Percentiles rank a stretch among this genome's conserved stretches.
These are phyloP conservation scores for Colletotrichum tropicicola DNA, from an alignment of 2,329 filamentous ascomycete genomes.

Conservation along the genomic window DNA sequence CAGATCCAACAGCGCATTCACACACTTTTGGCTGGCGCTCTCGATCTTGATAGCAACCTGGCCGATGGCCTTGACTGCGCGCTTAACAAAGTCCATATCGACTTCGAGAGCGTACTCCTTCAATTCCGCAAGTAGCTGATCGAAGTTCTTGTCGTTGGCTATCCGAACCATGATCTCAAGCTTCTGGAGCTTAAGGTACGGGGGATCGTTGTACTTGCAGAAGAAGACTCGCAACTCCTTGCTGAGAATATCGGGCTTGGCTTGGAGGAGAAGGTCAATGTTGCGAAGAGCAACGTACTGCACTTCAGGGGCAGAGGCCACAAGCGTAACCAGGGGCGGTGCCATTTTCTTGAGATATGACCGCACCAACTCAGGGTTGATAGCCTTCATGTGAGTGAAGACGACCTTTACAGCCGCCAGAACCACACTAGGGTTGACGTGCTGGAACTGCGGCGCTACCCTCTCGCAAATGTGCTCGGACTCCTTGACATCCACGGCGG, in stretches of 20 bases:
- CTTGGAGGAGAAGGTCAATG: slow-evolving; percentile 94
- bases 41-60: slow-evolving; percentile 99
- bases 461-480: slow-evolving; percentile 98
- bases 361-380: slow-evolving; percentile 80
- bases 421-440: slow-evolving; percentile 97
- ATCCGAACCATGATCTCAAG: slow-evolving; percentile 99
- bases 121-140: slow-evolving; percentile 91
- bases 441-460: slow-evolving; percentile 96
- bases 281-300: slow-evolving; percentile 97
- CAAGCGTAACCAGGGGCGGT: slow-evolving; percentile 89
- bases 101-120: slow-evolving; percentile 99
- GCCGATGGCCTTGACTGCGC: slow-evolving; percentile 94
- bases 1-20: slow-evolving; percentile 90
- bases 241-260: slow-evolving; percentile 94
- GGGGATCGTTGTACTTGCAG: slow-evolving; percentile 99
- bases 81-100: slow-evolving; percentile 97
- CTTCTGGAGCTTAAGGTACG: slow-evolving; percentile 97
- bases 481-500: slow-evolving; percentile 88
- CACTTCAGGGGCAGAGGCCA: slow-evolving; percentile 95
- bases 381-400: slow-evolving; percentile 91
- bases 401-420: slow-evolving; percentile 98
- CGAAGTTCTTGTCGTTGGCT: slow-evolving; percentile 95
- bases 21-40: slow-evolving; percentile 91
- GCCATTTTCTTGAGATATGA: slow-evolving; percentile 99
- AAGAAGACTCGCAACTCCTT: slow-evolving; percentile 99